phyloP scores from a whole-genome alignment of 2,329 filamentous ascomycete genomes.

The Bimuria novae-zelandiae region DNA sequence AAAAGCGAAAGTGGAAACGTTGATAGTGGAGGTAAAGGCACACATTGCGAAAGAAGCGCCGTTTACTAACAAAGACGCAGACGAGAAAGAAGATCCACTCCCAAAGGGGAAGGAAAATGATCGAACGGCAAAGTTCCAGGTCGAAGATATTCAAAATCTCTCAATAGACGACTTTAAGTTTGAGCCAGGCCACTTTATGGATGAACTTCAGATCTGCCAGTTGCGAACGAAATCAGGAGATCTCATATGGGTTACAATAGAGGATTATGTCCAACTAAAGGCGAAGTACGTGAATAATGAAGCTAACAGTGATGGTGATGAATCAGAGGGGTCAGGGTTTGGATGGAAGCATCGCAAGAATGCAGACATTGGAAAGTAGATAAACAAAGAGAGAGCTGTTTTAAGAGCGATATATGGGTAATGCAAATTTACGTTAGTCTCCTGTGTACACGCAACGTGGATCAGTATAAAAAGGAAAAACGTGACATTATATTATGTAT shows the following conservation, averaged over 20 bases:
- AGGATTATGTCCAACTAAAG: not conserved
- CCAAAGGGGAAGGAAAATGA: not conserved
- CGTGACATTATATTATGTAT: not conserved
- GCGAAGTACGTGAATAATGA: not conserved
- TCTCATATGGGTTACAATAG: not conserved
- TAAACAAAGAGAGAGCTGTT: not conserved
- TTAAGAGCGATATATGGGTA: not conserved
- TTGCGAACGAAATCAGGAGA: not conserved
- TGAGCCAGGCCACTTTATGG: not conserved
- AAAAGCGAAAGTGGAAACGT: not conserved
- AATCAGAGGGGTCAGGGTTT: not conserved
- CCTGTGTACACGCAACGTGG: not conserved
- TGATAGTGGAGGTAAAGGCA: not conserved
- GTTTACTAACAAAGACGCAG: not conserved
- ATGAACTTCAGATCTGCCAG: not conserved
- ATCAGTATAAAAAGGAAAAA: not conserved
- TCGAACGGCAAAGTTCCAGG: not conserved
- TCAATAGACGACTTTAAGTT: not conserved
- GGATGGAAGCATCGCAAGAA: not conserved
- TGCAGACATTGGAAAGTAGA: not conserved
- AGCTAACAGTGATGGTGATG: not conserved
- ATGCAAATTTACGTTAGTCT: not conserved
- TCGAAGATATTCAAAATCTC: not conserved
- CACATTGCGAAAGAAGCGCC: no score
- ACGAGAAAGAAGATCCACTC: not conserved